Base-by-base conservation (phyloP, 495 filamentous ascomycete genomes). In the Margaritispora aquatica region DNA sequence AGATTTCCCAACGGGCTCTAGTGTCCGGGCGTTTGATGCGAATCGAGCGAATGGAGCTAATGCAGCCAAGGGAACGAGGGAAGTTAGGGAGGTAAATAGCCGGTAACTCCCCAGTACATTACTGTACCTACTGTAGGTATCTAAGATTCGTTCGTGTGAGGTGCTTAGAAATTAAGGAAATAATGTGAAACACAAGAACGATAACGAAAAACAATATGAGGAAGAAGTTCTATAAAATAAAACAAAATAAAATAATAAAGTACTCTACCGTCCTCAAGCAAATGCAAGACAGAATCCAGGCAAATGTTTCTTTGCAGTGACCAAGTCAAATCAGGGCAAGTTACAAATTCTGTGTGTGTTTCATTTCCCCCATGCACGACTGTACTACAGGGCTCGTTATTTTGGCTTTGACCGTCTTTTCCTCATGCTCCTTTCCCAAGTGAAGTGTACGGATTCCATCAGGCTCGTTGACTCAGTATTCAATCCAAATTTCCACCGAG, bases 1-100 rank as follows among this genome's bases (percentile, higher is more conserved):
- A 26, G 48, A 27, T 10, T 20, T 34, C 13, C 31, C 34, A 59
- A 54, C 29, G 50, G 57, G 22, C 41, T 49, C 54, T 53, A 53
- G 29, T 22, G 49, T n/a, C n/a, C 50, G 2, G 46, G 38, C 38
- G 38, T 44, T 44, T 44, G 38, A 3, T 44, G 38, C 38, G 11
- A 44, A 44, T 44, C 10, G 11, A 44, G 38, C 10, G 38, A 17
- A n/a, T 3, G 17, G 7, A n/a, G 17, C n/a, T n/a, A n/a, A n/a
- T n/a, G n/a, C n/a, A n/a, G n/a, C 4, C 10, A 2, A 8, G 15
- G 7, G 19, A 17, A 44, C 10, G 38, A 44, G 4, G 38, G 38
- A 8, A 17, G 17, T 44, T 9, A n/a, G 38, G 19, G 38, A 7
- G 7, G 15, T 17, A 44, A 34, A 34, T 34, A 7, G 29, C 29